Evolutionary conservation across 2,329 filamentous ascomycete genomes (phyloP).

Genomic region (Fusarium sublunatum): DNA sequence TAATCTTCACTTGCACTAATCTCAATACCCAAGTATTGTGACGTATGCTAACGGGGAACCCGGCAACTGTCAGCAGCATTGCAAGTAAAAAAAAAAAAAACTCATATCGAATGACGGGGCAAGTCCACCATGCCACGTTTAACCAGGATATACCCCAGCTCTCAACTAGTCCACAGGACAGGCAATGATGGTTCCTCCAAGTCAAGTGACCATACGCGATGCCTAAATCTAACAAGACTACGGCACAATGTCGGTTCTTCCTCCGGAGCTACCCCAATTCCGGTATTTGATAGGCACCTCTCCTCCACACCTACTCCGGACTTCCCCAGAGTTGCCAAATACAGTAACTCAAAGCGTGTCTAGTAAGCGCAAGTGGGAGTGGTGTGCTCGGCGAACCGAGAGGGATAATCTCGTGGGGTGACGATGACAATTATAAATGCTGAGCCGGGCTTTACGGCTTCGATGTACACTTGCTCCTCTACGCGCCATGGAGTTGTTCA

Average conservation of each 20-base stretch:
- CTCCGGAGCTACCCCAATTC: not conserved
- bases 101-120: no score
- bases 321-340: not conserved
- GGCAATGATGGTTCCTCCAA: no score
- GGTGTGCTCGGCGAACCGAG: not conserved
- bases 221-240: not conserved
- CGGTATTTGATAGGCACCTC: not conserved
- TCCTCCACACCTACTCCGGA: not conserved
- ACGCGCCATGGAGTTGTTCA: slow-evolving; percentile 5
- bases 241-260: not conserved
- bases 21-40: no score
- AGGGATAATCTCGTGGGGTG: not conserved
- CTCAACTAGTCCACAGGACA: no score
- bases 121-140: no score
- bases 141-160: no score
- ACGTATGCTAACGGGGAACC: no score
- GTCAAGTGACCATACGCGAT: not conserved
- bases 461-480: not conserved
- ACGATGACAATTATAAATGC: not conserved
- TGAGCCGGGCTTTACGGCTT: not conserved
- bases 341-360: not conserved
- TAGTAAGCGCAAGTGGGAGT: not conserved
- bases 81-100: no score
- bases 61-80: no score
- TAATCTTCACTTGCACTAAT: no score